Percentiles rank a stretch among this genome's conserved stretches.
phyloP scores from a whole-genome alignment of 2,329 filamentous ascomycete species.

The Dactylellina haptotyla region DNA sequence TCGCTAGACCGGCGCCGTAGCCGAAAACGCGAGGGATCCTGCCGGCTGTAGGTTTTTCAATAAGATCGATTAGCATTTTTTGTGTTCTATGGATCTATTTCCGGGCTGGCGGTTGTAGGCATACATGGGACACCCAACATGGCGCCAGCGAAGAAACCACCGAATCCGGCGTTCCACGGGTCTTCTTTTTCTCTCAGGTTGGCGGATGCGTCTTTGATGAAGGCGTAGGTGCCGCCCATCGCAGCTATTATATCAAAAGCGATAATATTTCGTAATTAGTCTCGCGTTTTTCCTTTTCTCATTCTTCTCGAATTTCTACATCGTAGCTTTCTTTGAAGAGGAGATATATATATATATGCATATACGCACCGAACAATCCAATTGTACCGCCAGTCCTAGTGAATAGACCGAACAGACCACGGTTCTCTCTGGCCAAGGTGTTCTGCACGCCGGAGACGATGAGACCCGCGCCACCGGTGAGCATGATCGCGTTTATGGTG shows the following conservation, averaged over 20 bases:
- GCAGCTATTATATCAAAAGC: conserved; percentile 67
- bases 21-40: conserved; percentile 77
- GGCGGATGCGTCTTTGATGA: conserved; percentile 78
- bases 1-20: conserved; percentile 70
- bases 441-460: conserved; percentile 84
- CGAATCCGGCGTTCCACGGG: conserved; percentile 76
- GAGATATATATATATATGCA: background rate
- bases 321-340: background rate
- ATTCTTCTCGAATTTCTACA: too few species aligned
- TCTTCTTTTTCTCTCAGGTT: conserved; percentile 90
- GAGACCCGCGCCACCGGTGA: conserved; percentile 71
- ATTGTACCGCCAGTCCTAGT: conserved; percentile 80
- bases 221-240: conserved; percentile 79
- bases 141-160: conserved; percentile 79
- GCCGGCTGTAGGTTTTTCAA: conserved; percentile 64
- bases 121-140: conserved; percentile 78
- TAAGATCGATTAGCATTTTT: background rate
- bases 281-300: too few species aligned
- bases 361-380: conserved; percentile 70
- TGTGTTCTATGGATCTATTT: background rate
- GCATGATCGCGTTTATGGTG: conserved; percentile 26
- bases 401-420: conserved; percentile 82
- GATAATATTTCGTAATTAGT: too few species aligned
- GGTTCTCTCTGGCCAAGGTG: conserved; percentile 82
- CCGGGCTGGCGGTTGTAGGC: conserved; percentile 58